Base-by-base conservation (phyloP, 768 basidiomycete genomes). In the Mycena metata region DNA sequence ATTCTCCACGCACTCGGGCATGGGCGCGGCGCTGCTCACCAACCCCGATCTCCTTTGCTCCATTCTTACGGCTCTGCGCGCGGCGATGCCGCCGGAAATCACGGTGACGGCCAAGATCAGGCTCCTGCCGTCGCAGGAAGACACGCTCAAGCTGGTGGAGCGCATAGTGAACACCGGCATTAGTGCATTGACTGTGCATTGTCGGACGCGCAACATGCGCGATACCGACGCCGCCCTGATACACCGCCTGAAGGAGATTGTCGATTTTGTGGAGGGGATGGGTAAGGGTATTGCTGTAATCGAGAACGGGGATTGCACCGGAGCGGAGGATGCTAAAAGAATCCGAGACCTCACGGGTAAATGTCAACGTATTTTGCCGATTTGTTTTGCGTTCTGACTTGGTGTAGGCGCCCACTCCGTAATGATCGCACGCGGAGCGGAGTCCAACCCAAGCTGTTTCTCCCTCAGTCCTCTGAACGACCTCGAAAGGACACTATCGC, bases 401-500 rank as follows among this genome's bases (percentile, higher is more conserved):
- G 35, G 42, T 21, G 54, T 43, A 92, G 92, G 91, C 4, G 95
- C 95, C 13, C 89, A 93, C 73, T 96, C 95, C 0, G 91, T 96
- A 45, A 99, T 99, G 98, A 92, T 99, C 45, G 98, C 98, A 23
- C 91, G 96, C 7, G 96, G 91, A 1, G 98, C 96, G 8, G 98
- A 99, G 79, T 80, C 91, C 6, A 99, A 99, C 78, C 95, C 96
- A 0, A 90, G 93, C 0, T 92, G 95, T 72, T 99, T 99, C 83
- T 88, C 89, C 3, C 80, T 86, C 19, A 86, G 76, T 0, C 92
- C 93, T 3, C 81, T 95, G 26, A 76, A 82, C 15, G 92, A 96
- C 71, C 79, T 96, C 1, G 91, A 93, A 69, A 79, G 80, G 60
- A 89, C 86, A 5, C 81, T 98, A 30, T 81, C 94, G 52, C 91